Evolutionary conservation across 441 rosid species (phyloP), one percentile per base, ranked within the genome.

Genomic region (Biscutella laevigata): DNA sequence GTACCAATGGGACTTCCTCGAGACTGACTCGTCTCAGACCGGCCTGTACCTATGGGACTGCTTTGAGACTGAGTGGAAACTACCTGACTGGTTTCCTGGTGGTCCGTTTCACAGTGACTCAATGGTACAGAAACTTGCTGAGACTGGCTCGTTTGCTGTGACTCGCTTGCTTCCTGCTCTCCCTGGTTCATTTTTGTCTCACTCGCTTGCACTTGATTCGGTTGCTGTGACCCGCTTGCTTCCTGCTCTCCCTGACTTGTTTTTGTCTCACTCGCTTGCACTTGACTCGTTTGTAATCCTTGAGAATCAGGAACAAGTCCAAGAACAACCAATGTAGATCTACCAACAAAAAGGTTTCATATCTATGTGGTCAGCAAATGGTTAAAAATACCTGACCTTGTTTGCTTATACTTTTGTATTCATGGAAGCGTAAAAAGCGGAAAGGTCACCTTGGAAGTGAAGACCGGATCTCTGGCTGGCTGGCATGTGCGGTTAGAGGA

Each of bases 401-500:
- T 26, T 56, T 41, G 25, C 25, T 41, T 17, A 9, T 2, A 25
- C n/a, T n/a, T 30, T 32, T 22, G 22, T 35, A 37, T 35, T 22
- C 24, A 16, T 35, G 49, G 44, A 45, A 25, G 13, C 16, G 38
- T 30, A n/a, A 16, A 30, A 39, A 38, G 26, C 14, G 21, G 46
- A 28, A 53, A 28, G 12, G 12, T 36, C 19, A 92, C 97, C 95
- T 94, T 29, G 97, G 97, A 58, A 94, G 86, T 57, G 94, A 75
- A 61, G 91, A 71, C 56, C 71, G 88, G 61, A 86, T 69, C 62
- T 76, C 74, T 17, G 81, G 83, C 71, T 84, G 95, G 81, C 83
- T 84, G 41, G 99, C 95, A 75, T 89, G 84, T 30, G 79, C 86
- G 30, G 75, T 78, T 67, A 86, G 75, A 53, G 96, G 96, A 71